Evolutionary conservation across 352 stramenopile genomes (phyloP), one percentile per base, ranked within the genome.

Genomic region (Phytopythium vexans): DNA sequence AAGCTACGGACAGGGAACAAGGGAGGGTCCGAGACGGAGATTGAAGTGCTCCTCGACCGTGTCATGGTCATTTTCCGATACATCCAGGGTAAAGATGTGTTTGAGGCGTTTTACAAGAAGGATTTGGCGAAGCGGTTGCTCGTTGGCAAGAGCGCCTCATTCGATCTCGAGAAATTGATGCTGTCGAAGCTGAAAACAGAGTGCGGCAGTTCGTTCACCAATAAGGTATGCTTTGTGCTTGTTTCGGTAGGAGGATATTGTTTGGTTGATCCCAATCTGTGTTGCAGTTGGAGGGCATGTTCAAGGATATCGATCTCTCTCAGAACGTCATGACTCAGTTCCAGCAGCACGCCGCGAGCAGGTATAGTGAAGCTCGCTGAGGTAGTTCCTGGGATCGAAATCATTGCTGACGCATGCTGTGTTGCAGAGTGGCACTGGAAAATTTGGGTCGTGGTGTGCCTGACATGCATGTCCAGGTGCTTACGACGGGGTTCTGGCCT

Each of bases 21-120:
- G 53, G 81, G 82, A 34, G 86, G 76, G 8, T 89, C 77, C 7
- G 89, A 97, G 57, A 75, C 74, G 10, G 89, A 98, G 54, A 77
- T 97, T 3, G 92, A 98, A 57, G 72, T 51, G 32, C 61, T 96
- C 9, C 58, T 98, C 43, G 90, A 97, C 40, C 82, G 92, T 36
- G 86, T 98, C 38, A 98, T 99, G 72, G 73, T 97, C 9, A 87
- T 99, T 44, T 99, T 99, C 60, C 79, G 85, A 9, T 97, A 98
- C 70, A 81, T 98, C 40, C 90, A 98, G 59, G 94, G 89, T 52
- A 99, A 99, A 62, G 97, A 99, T 70, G 92, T 99, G 31, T 99
- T 99, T 66, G 96, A 99, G 60, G 96, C 93, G 11, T 99, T 99
- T 61, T 99, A 99, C 76, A 99, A 99, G 64, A 95, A 96, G 48